Percentiles rank a stretch among this genome's conserved stretches.
Conservation (phyloP, 352 stramenopile genomes). For the Pythium brassicae region DNA sequence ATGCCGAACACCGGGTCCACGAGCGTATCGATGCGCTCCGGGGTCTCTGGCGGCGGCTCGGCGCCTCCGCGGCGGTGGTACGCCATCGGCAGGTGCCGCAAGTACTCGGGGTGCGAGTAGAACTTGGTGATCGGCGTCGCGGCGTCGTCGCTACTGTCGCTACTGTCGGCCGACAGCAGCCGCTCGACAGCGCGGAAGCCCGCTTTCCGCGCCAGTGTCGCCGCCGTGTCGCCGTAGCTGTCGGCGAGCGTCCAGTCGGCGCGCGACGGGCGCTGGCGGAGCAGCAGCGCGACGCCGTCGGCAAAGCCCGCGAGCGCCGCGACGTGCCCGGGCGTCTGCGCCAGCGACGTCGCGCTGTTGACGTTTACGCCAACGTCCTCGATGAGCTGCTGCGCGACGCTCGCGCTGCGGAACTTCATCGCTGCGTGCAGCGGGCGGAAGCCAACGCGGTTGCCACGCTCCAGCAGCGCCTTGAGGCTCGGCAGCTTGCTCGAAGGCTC, state of each 20-base stretch:
- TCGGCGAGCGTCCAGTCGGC: constrained; percentile 36
- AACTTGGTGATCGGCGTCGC: constrained; percentile 38
- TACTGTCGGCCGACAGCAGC: constrained; percentile 17
- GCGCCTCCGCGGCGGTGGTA: constrained; percentile 52
- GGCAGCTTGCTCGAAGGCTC: constrained; percentile 16
- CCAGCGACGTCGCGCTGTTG: constrained; percentile 37
- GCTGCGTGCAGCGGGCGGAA: constrained; percentile 63
- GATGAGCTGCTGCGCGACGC: constrained; percentile 26
- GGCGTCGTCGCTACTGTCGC: constrained; percentile 1
- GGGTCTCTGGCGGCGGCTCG: constrained; percentile 88
- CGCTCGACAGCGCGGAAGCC: constrained; percentile 27
- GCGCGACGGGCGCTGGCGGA: constrained; percentile 12
- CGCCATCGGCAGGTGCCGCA: constrained; percentile 73
- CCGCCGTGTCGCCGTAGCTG: constrained; percentile 39
- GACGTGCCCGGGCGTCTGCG: constrained; percentile 65
- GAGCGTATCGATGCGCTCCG: constrained; percentile 85
- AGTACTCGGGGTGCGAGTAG: constrained; percentile 71
- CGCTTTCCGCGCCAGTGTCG: constrained; percentile 41
- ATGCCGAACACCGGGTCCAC: constrained; percentile 70
- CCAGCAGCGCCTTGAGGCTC: constrained; percentile 33
- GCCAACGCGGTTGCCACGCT: constrained; percentile 60
- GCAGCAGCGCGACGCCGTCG: constrained; percentile 42
- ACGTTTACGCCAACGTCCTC: constrained; percentile 38
- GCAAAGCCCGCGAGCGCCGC: constrained; percentile 47
- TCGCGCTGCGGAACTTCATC: constrained; percentile 50